Evolutionary conservation across 2,329 filamentous ascomycete genomes (phyloP), one percentile per base, ranked within the genome.

Genomic region (Trematosphaeria pertusa): DNA sequence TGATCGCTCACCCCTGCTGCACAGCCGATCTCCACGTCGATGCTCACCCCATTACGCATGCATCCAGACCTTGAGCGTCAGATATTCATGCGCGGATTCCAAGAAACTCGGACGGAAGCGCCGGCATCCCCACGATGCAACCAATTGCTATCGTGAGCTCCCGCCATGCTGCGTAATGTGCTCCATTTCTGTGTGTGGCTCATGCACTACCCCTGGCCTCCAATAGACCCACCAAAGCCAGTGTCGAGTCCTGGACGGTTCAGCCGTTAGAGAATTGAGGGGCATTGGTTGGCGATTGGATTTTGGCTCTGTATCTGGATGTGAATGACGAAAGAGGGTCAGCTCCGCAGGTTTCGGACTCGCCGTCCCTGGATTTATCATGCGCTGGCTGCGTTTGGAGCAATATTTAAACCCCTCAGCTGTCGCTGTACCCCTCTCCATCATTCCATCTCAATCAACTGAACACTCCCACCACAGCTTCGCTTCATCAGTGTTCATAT

Each of bases 41-140:
- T 45, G 22, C 46, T 47, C 33, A 44, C 15, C 41, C 18, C 43
- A 60, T 62, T 62, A 62, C 62, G 64, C 59, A 64, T 45, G 53
- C 59, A 28, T 54, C 59, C 59, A 59, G 52, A 39, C 59, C 52
- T 9, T 32, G 50, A 55, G 37, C 14, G 48, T 58, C 32, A 19
- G 36, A 43, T 18, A 22, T 46, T 49, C 30, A 57, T 58, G 42
- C 47, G 43, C 40, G 35, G 38, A 24, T 42, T 52, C 21, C 40
- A 24, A 43, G 30, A n/a, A 45, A 12, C 37, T 39, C 21, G 37
- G 12, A 15, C 24, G 26, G 37, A 31, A 20, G 11, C 7, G n/a
- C 19, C 30, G 20, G 35, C 26, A 21, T 18, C 18, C 33, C 28
- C 11, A 18, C 14, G 4, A 4, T 8, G 37, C 34, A 32, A 22